Base-by-base conservation (phyloP, 2,329 filamentous ascomycete species). In the Aotearoamyces nothofagi region DNA sequence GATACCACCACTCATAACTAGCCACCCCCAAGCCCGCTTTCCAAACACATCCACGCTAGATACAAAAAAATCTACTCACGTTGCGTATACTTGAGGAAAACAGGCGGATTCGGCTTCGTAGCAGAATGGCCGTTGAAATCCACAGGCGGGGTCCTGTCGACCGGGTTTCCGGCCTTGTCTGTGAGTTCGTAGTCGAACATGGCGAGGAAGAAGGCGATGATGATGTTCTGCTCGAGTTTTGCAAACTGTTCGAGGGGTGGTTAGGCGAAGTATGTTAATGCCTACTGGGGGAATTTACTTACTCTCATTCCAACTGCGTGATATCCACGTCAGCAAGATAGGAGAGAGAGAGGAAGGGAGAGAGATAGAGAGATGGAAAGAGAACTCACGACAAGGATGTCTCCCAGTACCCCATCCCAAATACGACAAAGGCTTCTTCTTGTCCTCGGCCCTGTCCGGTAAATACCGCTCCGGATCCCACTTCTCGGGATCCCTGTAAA, bases 401-500 rank as follows among this genome's bases (percentile, higher is more conserved):
- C n/a, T n/a, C n/a, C n/a, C n/a, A n/a, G n/a, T n/a, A n/a, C n/a
- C n/a, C n/a, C n/a, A n/a, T n/a, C n/a, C n/a, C n/a, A n/a, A n/a
- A n/a, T n/a, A n/a, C n/a, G n/a, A n/a, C n/a, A n/a, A n/a, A n/a
- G n/a, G n/a, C n/a, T n/a, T n/a, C n/a, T n/a, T n/a, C n/a, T n/a
- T n/a, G n/a, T 65, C 61, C 38, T 69, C 62, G 2, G 53, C 60
- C 12, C 58, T 43, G 1, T 55, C 59, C 1, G 56, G 51, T 1
- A 61, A 33, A 39, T 60, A 69, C 9, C 66, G 47, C 4, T 46
- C 44, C 0, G 66, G 66, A 38, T 69, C 61, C 59, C 60, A 70
- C 5, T 46, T 47, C 2, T 44, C 20, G 0, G 66, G 62, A 12
- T 69, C 47, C 0, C 47, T 35, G 41, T 71, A 72, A 15, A 67